Base-by-base conservation (phyloP, 495 filamentous ascomycete genomes). In the Massariosphaeria phaeospora region DNA sequence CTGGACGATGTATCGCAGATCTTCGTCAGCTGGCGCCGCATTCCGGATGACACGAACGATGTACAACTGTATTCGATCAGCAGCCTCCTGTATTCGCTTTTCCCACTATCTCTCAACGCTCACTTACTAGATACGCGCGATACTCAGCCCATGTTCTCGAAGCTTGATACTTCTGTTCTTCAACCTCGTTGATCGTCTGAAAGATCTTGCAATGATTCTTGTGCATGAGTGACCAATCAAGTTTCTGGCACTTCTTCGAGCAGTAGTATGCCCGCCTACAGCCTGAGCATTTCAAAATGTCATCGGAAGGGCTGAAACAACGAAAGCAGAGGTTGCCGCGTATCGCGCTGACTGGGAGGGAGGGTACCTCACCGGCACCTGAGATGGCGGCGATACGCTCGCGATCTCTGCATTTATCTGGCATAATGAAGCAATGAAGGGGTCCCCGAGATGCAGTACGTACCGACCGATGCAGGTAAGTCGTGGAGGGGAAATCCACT, bases 161-260 rank as follows among this genome's bases (percentile, higher is more conserved):
- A 10, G 8, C 34, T 23, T 43, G 25, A 38, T 48, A 43, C 13
- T 57, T 24, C 38, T 57, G 17, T 29, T 57, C 53, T 27, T 57
- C 53, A 3, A 35, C 17, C 12, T 30, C 39, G 30, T 57, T 57
- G 27, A 57, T 29, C 15, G 25, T 30, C 35, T 42, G 43, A n/a
- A 57, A 50, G 21, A 57, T 31, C 39, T 57, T 57, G 27, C 53
- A 57, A 1, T 57, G 53, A 2, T 41, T 49, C 46, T 57, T 57
- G 29, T 57, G 53, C 3, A 26, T 20, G 8, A 50, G 34, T 7
- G 25, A 21, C 53, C 53, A 57, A 44, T 57, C 53, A 17, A 48
- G 36, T 29, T 42, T 50, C 46, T 57, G 53, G 23, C 53, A 57
- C 35, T 41, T 1, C 20, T 49, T 50, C 1, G 53, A 57, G 31